Evolutionary conservation across 1,139 yeast genomes (phyloP).

Genomic region (Kodamaea plutei): DNA sequence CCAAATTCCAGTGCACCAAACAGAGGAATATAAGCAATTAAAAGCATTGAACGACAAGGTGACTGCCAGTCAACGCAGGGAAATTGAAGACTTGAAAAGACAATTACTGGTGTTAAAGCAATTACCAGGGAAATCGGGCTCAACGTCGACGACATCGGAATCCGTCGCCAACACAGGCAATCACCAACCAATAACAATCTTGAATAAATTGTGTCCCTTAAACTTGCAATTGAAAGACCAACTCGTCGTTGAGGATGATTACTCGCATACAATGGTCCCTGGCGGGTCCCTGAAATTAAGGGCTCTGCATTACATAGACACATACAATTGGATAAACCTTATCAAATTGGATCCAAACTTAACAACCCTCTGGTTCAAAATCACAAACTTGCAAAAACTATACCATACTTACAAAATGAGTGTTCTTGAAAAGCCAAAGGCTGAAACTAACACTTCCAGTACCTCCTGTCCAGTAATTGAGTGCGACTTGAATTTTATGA

Average conservation of each 20-base stretch:
- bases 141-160: too few relatives aligned
- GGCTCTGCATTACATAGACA: slow-evolving; percentile 14
- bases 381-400: slow-evolving; percentile 38
- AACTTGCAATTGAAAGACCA: slow-evolving; percentile 12
- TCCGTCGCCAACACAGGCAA: too few relatives aligned
- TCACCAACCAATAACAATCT: slow-evolving; percentile 14
- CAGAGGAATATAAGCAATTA: slow-evolving; percentile 21
- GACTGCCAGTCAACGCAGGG: slow-evolving; percentile 26
- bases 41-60: slow-evolving; percentile 21
- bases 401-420: slow-evolving; percentile 38
- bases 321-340: slow-evolving; percentile 40
- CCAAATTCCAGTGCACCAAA: slow-evolving; percentile 12
- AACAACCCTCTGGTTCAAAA: slow-evolving; percentile 39
- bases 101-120: slow-evolving; percentile 29
- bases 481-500: slow-evolving; percentile 38
- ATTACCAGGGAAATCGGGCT: slow-evolving; percentile 14
- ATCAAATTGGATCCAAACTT: slow-evolving; percentile 41
- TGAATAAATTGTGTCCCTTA: slow-evolving; percentile 18
- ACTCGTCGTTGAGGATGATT: slow-evolving; percentile 20
- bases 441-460: slow-evolving; percentile 4
- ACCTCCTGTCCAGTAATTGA: slow-evolving; percentile 40
- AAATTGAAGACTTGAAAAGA: slow-evolving; percentile 35
- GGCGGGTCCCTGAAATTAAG: not conserved
- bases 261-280: slow-evolving; percentile 11
- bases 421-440: slow-evolving; percentile 11